Conservation (phyloP, 257 asterid species). For the Handroanthus guayacan region DNA sequence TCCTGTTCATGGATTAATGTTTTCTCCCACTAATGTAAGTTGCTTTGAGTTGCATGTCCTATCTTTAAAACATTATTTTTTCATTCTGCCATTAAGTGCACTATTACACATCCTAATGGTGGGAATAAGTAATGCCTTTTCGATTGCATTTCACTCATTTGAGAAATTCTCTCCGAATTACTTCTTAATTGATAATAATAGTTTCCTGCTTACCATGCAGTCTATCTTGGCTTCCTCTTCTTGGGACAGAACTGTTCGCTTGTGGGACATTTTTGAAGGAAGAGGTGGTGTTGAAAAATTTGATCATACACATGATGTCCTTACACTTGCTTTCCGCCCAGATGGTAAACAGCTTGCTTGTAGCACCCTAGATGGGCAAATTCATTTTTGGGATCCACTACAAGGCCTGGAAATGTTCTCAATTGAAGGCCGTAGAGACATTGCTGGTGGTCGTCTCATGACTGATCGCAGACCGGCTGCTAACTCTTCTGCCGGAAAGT, state of each 20-base stretch:
- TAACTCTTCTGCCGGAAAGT: constrained; percentile 85
- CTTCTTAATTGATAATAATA: neutral
- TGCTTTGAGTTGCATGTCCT: constrained; percentile 1
- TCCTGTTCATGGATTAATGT: constrained; percentile 96
- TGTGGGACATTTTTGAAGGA: constrained; percentile 97
- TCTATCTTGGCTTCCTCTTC: constrained; percentile 93
- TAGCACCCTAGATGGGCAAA: constrained; percentile 93
- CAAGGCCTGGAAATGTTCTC: constrained; percentile 85
- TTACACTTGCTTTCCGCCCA: constrained; percentile 85
- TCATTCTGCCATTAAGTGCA: neutral
- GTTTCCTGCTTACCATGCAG: constrained; percentile 46
- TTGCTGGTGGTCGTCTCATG: constrained; percentile 99
- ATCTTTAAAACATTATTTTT: constrained; percentile 2
- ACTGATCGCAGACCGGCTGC: constrained; percentile 96
- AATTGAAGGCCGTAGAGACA: constrained; percentile 96
- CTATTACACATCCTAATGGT: constrained; percentile 11
- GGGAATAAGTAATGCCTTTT: constrained; percentile 1
- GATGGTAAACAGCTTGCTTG: constrained; percentile 97
- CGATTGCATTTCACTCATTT: neutral
- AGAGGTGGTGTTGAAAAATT: constrained; percentile 89
- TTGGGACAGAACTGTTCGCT: constrained; percentile 94
- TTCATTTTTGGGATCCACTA: constrained; percentile 96
- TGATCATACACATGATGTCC: constrained; percentile 93
- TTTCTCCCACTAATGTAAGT: constrained; percentile 91
- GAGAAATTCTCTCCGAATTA: neutral